Base-by-base conservation (phyloP, 345 rosid species). In the Linum lewisii region DNA sequence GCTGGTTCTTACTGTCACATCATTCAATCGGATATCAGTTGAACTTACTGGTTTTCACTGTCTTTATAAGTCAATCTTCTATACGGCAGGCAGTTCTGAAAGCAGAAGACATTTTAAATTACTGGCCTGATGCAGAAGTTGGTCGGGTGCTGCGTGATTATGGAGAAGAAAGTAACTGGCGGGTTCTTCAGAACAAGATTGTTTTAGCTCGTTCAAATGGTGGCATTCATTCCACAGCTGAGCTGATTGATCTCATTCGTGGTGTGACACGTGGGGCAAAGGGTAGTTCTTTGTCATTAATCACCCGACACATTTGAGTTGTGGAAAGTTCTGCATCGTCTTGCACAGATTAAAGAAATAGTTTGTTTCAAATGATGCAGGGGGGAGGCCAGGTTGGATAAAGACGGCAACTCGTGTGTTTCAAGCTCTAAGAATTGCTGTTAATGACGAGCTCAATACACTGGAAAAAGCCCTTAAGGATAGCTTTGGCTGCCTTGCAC, bases 321-420 rank as follows among this genome's bases (percentile, higher is more conserved):
- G 19, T 16, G 16, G 26, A 36, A 60, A 58, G 44, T 21, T 50
- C 59, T 69, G 42, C 37, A 34, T 49, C 23, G 6, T 0, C n/a
- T 8, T 16, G 21, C 19, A 9, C 63, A 54, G 59, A 53, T 61
- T 26, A 21, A 49, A 54, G 61, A 45, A 36, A n/a, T n/a, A n/a
- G 15, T 8, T 53, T 21, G 44, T 14, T 61, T 56, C 53, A 70
- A 60, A 62, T 70, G 37, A 21, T 61, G n/a, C 67, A 85, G 96
- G 81, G 51, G 90, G 96, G 55, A 82, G 96, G 75, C 98, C 82
- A 77, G 96, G 98, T 62, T 92, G 95, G 96, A 78, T 92, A 71
- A 88, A 92, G 73, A 86, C 95, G n/a, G 98, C 98, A 34, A 86
- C 90, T 25, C 78, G 95, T 53, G 96, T 88, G 60, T 92, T 88